Percentiles rank a stretch among this genome's conserved stretches.
phyloP scores from a whole-genome alignment of 2,329 filamentous ascomycete genomes.

The Dactylellina sp. region DNA sequence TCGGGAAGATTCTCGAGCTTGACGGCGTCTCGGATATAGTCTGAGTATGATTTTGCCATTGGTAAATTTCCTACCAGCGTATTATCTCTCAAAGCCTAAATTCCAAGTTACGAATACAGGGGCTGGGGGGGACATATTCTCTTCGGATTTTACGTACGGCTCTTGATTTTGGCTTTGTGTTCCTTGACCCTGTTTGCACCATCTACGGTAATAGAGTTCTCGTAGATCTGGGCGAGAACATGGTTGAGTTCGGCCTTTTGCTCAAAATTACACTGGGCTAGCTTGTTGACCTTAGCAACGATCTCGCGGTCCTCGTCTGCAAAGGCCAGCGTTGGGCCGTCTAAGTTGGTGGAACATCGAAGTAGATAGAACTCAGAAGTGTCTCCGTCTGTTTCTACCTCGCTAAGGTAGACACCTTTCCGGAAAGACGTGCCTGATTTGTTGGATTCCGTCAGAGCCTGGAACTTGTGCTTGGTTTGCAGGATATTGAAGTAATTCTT shows the following conservation, averaged over 20 bases:
- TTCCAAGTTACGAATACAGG: background rate
- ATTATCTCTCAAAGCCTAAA: background rate
- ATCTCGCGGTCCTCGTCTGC: constrained; percentile 33
- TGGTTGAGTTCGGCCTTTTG: constrained; percentile 23
- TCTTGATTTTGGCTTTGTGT: constrained; percentile 33
- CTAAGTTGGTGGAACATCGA: constrained; percentile 30
- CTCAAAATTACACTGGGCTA: constrained; percentile 27
- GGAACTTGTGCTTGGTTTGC: constrained; percentile 25
- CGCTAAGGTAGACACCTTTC: constrained; percentile 32
- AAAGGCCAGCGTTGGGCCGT: constrained; percentile 27
- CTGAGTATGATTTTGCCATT: too few relatives aligned
- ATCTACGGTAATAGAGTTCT: constrained; percentile 27
- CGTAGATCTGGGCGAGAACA: constrained; percentile 35
- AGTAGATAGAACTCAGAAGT: constrained; percentile 22
- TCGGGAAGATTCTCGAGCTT: background rate
- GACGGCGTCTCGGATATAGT: too few relatives aligned
- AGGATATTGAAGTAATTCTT: constrained; percentile 29
- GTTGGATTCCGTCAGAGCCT: constrained; percentile 34
- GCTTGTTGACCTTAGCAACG: constrained; percentile 21
- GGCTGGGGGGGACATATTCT: background rate
- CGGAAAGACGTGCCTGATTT: constrained; percentile 31
- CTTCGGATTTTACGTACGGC: constrained; percentile 15
- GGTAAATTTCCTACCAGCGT: too few relatives aligned
- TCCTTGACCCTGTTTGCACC: constrained; percentile 17
- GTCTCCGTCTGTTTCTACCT: constrained; percentile 34